Conservation (phyloP, 2,329 filamentous ascomycete genomes). For the Lachnellula subtilissima region DNA sequence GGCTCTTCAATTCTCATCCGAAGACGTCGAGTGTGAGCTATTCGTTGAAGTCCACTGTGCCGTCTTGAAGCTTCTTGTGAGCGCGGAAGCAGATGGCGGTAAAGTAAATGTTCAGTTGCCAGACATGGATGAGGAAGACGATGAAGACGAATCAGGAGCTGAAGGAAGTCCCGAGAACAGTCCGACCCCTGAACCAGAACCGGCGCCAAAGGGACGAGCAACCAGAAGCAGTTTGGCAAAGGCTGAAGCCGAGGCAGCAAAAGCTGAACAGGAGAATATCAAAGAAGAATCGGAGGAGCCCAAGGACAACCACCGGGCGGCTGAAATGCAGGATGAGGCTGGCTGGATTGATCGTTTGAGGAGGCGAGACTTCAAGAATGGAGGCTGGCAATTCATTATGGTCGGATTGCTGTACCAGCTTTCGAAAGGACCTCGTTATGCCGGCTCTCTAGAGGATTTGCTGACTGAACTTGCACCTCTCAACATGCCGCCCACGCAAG, state of each 20-base stretch:
- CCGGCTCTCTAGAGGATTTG: conserved; percentile 71
- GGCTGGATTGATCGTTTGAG: conserved; percentile 83
- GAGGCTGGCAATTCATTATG: conserved; percentile 88
- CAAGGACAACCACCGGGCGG: conserved; percentile 58
- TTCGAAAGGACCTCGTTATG: conserved; percentile 67
- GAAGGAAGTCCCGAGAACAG: conserved; percentile 48
- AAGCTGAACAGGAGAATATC: conserved; percentile 47
- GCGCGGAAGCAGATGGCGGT: conserved; percentile 68
- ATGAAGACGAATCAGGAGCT: conserved; percentile 60
- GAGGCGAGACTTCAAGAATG: conserved; percentile 78
- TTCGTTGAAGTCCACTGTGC: conserved; percentile 90
- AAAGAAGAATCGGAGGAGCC: conserved; percentile 42
- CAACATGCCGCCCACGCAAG: conserved; percentile 66
- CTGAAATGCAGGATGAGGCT: conserved; percentile 67
- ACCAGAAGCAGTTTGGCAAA: conserved; percentile 85
- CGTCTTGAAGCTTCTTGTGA: conserved; percentile 80
- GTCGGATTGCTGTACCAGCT: conserved; percentile 82
- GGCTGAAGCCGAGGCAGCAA: conserved; percentile 65
- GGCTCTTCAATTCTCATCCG: conserved; percentile 72
- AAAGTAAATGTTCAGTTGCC: conserved; percentile 75
- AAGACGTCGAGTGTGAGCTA: conserved; percentile 72
- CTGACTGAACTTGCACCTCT: conserved; percentile 76
- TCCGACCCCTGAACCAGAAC: conserved; percentile 66
- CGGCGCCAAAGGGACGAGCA: conserved; percentile 61
- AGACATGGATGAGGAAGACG: conserved; percentile 66